These are phyloP conservation scores for Macroventuria anomochaeta DNA, from an alignment of 2,329 filamentous ascomycete genomes.

Conservation along the genomic window DNA sequence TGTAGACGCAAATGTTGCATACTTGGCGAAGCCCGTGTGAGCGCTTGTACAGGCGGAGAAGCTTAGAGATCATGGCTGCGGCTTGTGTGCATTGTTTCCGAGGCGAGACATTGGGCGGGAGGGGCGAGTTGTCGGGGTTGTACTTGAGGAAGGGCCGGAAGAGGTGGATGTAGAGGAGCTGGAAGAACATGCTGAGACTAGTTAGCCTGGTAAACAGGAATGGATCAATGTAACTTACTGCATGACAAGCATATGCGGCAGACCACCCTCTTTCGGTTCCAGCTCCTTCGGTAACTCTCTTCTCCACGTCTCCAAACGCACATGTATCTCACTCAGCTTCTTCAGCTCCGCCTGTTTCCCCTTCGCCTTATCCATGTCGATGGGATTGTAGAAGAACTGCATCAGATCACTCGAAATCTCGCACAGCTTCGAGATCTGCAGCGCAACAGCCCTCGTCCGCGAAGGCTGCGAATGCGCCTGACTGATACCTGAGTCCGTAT, in stretches of 20 bases:
- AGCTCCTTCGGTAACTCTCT: slow-evolving; percentile 83
- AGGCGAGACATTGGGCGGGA: slow-evolving; percentile 87
- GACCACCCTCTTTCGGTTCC: slow-evolving; percentile 84
- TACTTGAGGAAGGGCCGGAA: slow-evolving; percentile 97
- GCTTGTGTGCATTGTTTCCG: slow-evolving; percentile 90
- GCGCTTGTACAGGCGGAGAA: slow-evolving; percentile 93
- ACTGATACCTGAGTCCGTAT: slow-evolving; percentile 82
- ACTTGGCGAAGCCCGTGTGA: slow-evolving; percentile 91
- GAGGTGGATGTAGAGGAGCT: slow-evolving; percentile 92
- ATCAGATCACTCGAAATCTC: slow-evolving; percentile 94
- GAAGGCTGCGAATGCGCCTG: slow-evolving; percentile 78
- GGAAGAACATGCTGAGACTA: slow-evolving; percentile 85
- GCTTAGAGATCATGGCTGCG: slow-evolving; percentile 86
- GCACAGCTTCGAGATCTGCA: slow-evolving; percentile 82
- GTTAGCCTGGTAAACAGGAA: slow-evolving; percentile 28
- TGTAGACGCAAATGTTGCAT: slow-evolving; percentile 95
- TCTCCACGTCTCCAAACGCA: slow-evolving; percentile 87
- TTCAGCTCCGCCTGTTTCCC: slow-evolving; percentile 87
- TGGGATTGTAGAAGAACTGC: slow-evolving; percentile 88
- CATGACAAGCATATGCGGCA: slow-evolving; percentile 82
- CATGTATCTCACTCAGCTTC: slow-evolving; percentile 89
- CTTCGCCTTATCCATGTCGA: slow-evolving; percentile 64
- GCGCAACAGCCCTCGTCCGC: slow-evolving; percentile 72
- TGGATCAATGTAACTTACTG: slow-evolving; percentile 71
- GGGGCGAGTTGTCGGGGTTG: slow-evolving; percentile 76